Evolutionary conservation across 2,329 filamentous ascomycete species (phyloP), one percentile per base, ranked within the genome.

Genomic region (Aspergillus floridensis): DNA sequence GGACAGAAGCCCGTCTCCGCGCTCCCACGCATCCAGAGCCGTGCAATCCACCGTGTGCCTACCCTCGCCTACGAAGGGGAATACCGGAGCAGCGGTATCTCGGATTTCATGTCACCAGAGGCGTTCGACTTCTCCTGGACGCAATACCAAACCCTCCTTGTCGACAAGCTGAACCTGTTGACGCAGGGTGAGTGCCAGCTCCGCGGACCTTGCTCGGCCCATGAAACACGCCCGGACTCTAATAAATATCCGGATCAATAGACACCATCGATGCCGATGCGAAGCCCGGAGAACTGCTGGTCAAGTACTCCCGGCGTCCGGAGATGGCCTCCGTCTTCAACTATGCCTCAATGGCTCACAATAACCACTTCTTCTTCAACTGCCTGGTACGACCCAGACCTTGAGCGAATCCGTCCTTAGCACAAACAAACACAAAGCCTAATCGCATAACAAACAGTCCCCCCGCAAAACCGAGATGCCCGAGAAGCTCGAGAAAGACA

Each of bases 321-420:
- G 82, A 83, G 66, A 82, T 85, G 63, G 95, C 95, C 47, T 83
- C 88, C 68, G 81, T 89, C 74, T 99, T 99, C 87, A 99, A 98
- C 84, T 86, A 96, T 76, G 95, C 95, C 76, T 96, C 91, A 69
- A 96, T 96, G 90, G 91, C 92, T 58, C 89, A 91, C 83, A 98
- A 98, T 85, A 97, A 87, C 76, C 84, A 87, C 74, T 80, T 80
- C 65, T 81, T 80, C 72, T 81, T 81, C 72, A 78, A 78, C 63
- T 75, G 74, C 65, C 68, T 82, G 67, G 76, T 78, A 24, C 72
- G 76, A 64, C 24, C 6, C 53, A 21, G 38, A 29, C 35, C 2
- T 41, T 26, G 21, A n/a, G 11, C 19, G 5, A 29, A 48, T 16
- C 14, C 32, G 6, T 29, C 8, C 16, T 14, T 49, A 44, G 57